A percentile compares a stretch with the other conserved stretches of the same genome.
Conservation (phyloP, 371 early-diverging fungal genomes). For the Mortierella sp. region DNA sequence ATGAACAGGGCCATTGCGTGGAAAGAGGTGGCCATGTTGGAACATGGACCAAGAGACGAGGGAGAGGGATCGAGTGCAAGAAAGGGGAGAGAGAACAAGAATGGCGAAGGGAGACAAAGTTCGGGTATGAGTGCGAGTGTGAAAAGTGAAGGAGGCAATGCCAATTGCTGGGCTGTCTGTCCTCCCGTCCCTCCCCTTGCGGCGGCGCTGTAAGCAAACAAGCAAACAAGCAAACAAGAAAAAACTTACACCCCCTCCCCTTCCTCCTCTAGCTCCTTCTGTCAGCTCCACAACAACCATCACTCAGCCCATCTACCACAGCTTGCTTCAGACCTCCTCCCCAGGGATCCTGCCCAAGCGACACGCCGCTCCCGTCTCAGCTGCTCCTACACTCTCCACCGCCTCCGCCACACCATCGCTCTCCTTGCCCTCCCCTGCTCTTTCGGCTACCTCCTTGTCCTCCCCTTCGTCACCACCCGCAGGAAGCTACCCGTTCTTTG, state of each 20-base stretch:
- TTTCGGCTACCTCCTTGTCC: constrained; percentile 22
- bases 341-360: constrained; percentile 46
- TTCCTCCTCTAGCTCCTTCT: constrained; percentile 35
- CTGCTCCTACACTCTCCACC: constrained; percentile 33
- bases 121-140: too few species aligned
- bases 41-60: too few species aligned
- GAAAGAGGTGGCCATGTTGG: too few species aligned
- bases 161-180: neutral
- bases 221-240: neutral
- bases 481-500: neutral
- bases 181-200: neutral
- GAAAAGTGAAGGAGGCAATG: too few species aligned
- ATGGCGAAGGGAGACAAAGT: too few species aligned
- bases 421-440: constrained; percentile 16
- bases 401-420: constrained; percentile 25
- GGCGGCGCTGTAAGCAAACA: neutral
- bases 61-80: too few species aligned
- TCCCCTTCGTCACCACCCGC: constrained; percentile 2
- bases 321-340: constrained; percentile 38
- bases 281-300: constrained; percentile 53
- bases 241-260: neutral
- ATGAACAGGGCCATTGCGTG: neutral
- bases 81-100: too few species aligned
- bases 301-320: constrained; percentile 48
- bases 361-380: constrained; percentile 36